Evolutionary conservation across 441 rosid genomes (phyloP).

Genomic region (Pelargonium fulgidum): DNA sequence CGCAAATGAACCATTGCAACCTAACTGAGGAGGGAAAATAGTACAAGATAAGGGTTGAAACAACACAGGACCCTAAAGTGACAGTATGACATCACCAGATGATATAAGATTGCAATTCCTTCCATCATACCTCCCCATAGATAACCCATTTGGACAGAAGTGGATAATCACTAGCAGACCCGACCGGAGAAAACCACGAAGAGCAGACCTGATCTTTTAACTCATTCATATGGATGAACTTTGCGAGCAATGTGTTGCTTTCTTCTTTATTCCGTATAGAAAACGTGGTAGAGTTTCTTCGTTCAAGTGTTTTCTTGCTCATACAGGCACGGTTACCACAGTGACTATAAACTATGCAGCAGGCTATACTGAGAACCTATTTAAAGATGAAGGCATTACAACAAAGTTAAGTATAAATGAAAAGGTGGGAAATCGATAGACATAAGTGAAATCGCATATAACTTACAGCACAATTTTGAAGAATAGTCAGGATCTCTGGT

Average conservation of each 20-base stretch:
- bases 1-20: slow-evolving; percentile 64
- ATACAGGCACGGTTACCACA: slow-evolving; percentile 87
- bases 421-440: neutral
- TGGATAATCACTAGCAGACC: slow-evolving; percentile 97
- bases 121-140: slow-evolving; percentile 75
- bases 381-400: slow-evolving; percentile 17
- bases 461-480: slow-evolving; percentile 94
- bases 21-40: slow-evolving; percentile 39
- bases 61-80: slow-evolving; percentile 9
- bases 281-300: slow-evolving; percentile 62
- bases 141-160: slow-evolving; percentile 96
- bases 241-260: slow-evolving; percentile 64
- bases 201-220: slow-evolving; percentile 91
- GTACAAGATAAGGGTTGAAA: slow-evolving; percentile 7
- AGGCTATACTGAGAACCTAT: slow-evolving; percentile 93
- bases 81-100: slow-evolving; percentile 6
- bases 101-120: slow-evolving; percentile 9
- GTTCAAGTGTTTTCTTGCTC: slow-evolving; percentile 47
- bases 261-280: slow-evolving; percentile 62
- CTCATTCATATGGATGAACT: slow-evolving; percentile 70
- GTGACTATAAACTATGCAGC: slow-evolving; percentile 97
- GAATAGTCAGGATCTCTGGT: slow-evolving; percentile 84
- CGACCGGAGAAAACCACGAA: slow-evolving; percentile 99
- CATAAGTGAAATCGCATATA: slow-evolving; percentile 9
- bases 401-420: slow-evolving; percentile 12